A percentile compares a stretch with the other conserved stretches of the same genome.
Evolutionary conservation across 1,284 basidiomycete genomes (phyloP).

Genomic region (Cryptococcus sp.): DNA sequence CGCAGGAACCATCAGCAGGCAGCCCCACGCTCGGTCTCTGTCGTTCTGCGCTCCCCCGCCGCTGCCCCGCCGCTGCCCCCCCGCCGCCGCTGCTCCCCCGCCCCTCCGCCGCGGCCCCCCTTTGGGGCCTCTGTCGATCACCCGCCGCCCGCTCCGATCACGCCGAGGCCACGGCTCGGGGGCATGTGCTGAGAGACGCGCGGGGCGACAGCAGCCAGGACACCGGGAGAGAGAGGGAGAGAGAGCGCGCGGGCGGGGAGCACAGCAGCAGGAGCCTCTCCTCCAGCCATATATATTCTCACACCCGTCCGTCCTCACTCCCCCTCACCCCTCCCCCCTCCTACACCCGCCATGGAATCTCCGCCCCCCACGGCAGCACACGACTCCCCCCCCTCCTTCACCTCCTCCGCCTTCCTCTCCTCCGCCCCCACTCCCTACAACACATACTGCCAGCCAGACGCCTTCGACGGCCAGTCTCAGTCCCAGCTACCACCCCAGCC

Average conservation of each 20-base stretch:
- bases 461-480: constrained; percentile 1
- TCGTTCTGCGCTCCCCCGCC: too few species aligned
- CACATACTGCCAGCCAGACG: background rate
- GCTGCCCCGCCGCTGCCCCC: too few species aligned
- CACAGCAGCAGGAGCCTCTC: too few species aligned
- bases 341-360: constrained; percentile 2
- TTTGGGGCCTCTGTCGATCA: background rate
- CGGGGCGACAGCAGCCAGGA: background rate
- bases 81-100: too few species aligned
- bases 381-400: background rate
- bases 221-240: background rate
- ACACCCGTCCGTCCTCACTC: constrained; percentile 1
- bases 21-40: too few species aligned
- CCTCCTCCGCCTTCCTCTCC: background rate
- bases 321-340: constrained; percentile 1
- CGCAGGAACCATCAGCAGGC: too few species aligned
- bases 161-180: background rate
- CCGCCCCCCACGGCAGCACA: background rate
- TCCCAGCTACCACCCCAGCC: background rate
- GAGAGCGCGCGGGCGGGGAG: too few species aligned
- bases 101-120: background rate
- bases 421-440: background rate
- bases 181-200: background rate
- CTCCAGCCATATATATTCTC: too few species aligned
- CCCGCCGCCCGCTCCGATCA: too few species aligned